A percentile compares a stretch with the other conserved stretches of the same genome.
These are phyloP conservation scores for Colletotrichum tropicicola DNA, from an alignment of 2,329 filamentous ascomycete species.

Conservation along the genomic window DNA sequence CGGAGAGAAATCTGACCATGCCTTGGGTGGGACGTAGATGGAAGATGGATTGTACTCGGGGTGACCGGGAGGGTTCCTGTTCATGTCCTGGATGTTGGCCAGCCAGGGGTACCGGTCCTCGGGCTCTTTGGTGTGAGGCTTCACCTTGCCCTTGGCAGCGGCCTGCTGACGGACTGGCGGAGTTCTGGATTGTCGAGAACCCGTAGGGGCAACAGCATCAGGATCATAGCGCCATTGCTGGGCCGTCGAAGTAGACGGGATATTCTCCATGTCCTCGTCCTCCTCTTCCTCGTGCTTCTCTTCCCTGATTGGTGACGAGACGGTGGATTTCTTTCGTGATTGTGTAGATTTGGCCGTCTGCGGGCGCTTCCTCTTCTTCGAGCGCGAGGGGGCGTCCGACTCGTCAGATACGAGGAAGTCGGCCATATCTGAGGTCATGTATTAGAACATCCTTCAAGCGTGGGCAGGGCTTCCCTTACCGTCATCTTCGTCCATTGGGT, in stretches of 20 bases:
- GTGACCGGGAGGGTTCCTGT: constrained; percentile 79
- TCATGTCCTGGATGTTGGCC: constrained; percentile 84
- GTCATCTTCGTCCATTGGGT: constrained; percentile 70
- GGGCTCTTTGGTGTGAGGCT: constrained; percentile 83
- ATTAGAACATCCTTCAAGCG: constrained; percentile 26
- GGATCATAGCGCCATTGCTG: constrained; percentile 80
- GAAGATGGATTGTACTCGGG: constrained; percentile 92
- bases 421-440: constrained; percentile 67
- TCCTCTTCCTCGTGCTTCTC: constrained; percentile 52
- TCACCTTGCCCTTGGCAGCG: constrained; percentile 59
- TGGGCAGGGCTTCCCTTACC: constrained; percentile 48
- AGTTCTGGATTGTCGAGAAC: constrained; percentile 17
- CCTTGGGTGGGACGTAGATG: constrained; percentile 85
- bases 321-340: constrained; percentile 70
- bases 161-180: constrained; percentile 29
- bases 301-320: constrained; percentile 55
- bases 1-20: constrained; percentile 85
- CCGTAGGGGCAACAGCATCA: constrained; percentile 47
- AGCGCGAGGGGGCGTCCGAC: constrained; percentile 71
- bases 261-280: constrained; percentile 64
- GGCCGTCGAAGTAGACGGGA: constrained; percentile 75
- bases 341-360: constrained; percentile 52
- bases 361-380: constrained; percentile 81
- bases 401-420: constrained; percentile 91
- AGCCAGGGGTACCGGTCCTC: constrained; percentile 92